Conservation (phyloP, 345 rosid genomes). For the Toxicodendron radicans region DNA sequence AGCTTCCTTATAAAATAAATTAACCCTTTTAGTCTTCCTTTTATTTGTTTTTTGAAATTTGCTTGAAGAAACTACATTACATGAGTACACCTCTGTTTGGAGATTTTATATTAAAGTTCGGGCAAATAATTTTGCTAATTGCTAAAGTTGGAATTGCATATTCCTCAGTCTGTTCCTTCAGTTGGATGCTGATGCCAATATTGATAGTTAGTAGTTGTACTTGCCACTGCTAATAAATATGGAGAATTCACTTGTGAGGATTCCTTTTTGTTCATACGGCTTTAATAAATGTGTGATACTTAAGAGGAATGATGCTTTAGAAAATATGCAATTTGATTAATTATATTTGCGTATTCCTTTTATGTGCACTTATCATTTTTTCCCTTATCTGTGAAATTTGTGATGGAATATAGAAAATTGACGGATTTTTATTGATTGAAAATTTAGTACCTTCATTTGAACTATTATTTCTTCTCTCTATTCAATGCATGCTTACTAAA, state of each 20-base stretch:
- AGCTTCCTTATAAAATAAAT: neutral
- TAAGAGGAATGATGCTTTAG: neutral
- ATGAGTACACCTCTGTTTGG: neutral
- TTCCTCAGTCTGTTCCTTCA: neutral
- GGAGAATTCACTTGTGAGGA: neutral
- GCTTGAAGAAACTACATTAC: neutral
- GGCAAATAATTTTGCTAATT: neutral
- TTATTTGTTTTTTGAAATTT: neutral
- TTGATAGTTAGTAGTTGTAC: neutral
- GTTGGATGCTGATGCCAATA: neutral
- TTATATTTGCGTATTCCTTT: too few relatives aligned
- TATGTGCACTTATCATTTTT: neutral
- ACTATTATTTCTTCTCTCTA: neutral
- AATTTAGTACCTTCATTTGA: neutral
- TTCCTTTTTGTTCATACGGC: neutral
- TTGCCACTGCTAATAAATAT: neutral
- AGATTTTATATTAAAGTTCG: neutral
- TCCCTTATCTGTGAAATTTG: neutral
- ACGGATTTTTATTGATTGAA: neutral
- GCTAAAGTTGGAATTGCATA: neutral
- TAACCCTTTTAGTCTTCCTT: neutral
- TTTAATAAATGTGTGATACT: neutral
- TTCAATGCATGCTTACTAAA: neutral
- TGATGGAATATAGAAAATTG: neutral
- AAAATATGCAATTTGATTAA: neutral